These are phyloP conservation scores for Daldinia grandis DNA, from an alignment of 495 filamentous ascomycete genomes.

Conservation along the genomic window DNA sequence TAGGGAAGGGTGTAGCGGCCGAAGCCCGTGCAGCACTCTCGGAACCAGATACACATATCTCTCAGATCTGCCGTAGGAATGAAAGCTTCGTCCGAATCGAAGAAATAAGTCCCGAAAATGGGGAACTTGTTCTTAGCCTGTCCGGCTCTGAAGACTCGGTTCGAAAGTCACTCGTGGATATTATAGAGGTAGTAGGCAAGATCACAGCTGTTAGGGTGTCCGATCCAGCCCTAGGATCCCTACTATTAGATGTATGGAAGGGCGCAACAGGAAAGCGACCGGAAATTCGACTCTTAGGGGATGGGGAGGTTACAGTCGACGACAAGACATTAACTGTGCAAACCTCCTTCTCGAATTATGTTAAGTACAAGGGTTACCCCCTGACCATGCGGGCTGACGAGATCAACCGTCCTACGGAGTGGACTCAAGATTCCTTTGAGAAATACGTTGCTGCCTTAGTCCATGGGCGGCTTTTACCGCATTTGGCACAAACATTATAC, in stretches of 20 bases:
- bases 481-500: conserved; percentile 43
- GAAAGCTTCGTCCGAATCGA: conserved; percentile 33
- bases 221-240: conserved; percentile 9
- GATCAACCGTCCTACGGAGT: conserved; percentile 44
- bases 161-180: conserved; percentile 32
- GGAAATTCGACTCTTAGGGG: conserved; percentile 16
- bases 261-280: neutral
- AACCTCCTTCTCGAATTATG: neutral
- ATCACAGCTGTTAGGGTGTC: conserved; percentile 34
- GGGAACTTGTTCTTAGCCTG: conserved; percentile 31
- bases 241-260: conserved; percentile 19
- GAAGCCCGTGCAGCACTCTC: conserved; percentile 30
- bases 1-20: conserved; percentile 29
- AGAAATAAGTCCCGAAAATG: neutral
- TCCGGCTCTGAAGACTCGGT: conserved; percentile 36
- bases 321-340: conserved; percentile 35
- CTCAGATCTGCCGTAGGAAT: conserved; percentile 36
- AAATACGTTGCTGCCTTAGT: conserved; percentile 48
- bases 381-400: conserved; percentile 42
- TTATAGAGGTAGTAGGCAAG: conserved; percentile 29
- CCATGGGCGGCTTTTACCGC: conserved; percentile 36
- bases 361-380: conserved; percentile 26
- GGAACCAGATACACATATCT: conserved; percentile 36
- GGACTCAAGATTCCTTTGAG: conserved; percentile 50
- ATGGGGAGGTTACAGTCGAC: conserved; percentile 12